Conservation (phyloP, 345 rosid species). For the Lepidium didymum region DNA sequence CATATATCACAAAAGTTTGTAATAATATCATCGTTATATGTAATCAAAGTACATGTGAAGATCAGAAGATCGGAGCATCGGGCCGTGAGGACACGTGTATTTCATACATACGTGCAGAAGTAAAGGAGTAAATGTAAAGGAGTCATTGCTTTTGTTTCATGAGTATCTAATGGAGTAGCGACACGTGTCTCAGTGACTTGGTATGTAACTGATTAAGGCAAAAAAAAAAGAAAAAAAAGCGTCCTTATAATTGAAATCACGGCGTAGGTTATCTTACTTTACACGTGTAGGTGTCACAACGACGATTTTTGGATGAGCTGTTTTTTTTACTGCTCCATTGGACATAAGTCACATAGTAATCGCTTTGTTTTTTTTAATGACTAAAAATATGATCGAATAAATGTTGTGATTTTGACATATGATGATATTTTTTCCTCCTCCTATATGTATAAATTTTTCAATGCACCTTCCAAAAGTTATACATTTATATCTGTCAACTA, state of each 20-base stretch:
- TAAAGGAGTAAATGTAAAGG: constrained; percentile 5
- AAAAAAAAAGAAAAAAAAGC: not conserved
- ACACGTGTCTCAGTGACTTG: constrained; percentile 21
- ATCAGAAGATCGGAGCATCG: not conserved
- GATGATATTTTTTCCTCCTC: not conserved
- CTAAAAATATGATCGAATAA: not conserved
- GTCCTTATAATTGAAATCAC: constrained; percentile 24
- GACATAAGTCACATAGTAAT: not conserved
- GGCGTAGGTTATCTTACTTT: constrained; percentile 16
- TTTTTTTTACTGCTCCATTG: constrained; percentile 20
- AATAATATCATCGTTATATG: too few relatives aligned
- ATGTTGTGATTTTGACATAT: constrained; percentile 15
- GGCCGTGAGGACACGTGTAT: constrained; percentile 10
- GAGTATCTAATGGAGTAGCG: not conserved
- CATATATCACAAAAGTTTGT: too few relatives aligned
- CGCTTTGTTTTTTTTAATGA: not conserved
- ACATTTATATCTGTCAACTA: constrained; percentile 10
- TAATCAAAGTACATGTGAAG: not conserved
- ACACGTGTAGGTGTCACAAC: constrained; percentile 13
- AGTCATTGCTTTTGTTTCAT: not conserved
- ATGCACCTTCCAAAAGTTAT: not conserved
- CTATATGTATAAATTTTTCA: not conserved
- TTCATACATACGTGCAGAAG: constrained; percentile 13
- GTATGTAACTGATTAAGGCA: constrained; percentile 5
- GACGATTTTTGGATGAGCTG: constrained; percentile 20